Evolutionary conservation across 139 green algal genomes (phyloP).

Genomic region (Chlorella sp.): DNA sequence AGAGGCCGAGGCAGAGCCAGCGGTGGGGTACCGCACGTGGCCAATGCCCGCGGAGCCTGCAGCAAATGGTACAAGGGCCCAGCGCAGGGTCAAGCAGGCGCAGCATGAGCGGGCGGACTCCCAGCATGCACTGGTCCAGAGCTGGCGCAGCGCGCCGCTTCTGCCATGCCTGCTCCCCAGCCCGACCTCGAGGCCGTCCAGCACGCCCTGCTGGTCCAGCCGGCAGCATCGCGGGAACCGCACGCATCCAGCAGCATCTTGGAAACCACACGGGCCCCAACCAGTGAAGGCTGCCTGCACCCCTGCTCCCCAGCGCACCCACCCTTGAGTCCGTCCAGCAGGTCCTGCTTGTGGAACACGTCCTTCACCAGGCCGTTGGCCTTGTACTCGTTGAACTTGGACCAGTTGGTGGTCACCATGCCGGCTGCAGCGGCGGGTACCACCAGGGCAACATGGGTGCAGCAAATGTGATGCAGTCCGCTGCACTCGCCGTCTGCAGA

Average conservation of each 20-base stretch:
- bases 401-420: slow-evolving; percentile 94
- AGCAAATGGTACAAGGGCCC: neutral
- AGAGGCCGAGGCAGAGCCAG: slow-evolving; percentile 83
- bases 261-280: neutral
- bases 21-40: slow-evolving; percentile 97
- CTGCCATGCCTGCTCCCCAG: neutral
- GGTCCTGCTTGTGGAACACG: slow-evolving; percentile 83
- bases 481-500: too few species aligned
- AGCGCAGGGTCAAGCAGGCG: neutral
- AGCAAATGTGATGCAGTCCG: too few species aligned
- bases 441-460: too few species aligned
- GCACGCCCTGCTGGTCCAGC: neutral
- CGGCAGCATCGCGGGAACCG: too few species aligned
- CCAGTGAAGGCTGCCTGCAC: neutral
- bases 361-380: slow-evolving; percentile 98
- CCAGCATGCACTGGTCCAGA: neutral
- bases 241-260: neutral
- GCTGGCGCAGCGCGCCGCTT: too few species aligned
- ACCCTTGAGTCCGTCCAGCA: slow-evolving; percentile 86
- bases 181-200: neutral
- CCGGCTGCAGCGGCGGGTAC: slow-evolving; percentile 60
- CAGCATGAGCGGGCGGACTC: neutral
- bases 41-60: slow-evolving; percentile 71
- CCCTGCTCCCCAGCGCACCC: neutral
- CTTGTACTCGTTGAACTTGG: slow-evolving; percentile 91